Percentiles rank a stretch among this genome's conserved stretches.
Evolutionary conservation across 192 early-diverging fungal species (phyloP).

Genomic region (Oehlia diaphana): DNA sequence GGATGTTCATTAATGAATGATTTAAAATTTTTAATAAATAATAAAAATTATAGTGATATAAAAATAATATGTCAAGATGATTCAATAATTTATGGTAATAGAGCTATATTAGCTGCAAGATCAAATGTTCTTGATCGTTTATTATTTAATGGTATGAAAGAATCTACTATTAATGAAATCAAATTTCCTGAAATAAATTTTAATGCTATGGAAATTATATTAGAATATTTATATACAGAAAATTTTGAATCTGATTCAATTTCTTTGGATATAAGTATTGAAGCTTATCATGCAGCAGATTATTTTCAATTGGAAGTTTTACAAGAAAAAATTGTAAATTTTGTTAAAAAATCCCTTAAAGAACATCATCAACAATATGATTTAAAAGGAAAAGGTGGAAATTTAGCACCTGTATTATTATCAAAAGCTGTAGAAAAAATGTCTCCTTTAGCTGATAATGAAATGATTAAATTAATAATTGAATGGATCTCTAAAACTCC

Average conservation of each 20-base stretch:
- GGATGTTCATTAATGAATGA: neutral
- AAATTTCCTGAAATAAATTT: neutral
- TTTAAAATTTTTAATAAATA: neutral
- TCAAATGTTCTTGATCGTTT: neutral
- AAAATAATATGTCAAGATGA: neutral
- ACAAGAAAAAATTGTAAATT: neutral
- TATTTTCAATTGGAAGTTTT: conserved; percentile 13
- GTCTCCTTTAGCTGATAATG: neutral
- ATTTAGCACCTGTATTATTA: neutral
- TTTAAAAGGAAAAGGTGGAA: neutral
- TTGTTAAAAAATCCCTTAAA: neutral
- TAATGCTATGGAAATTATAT: neutral
- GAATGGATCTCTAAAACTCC: neutral
- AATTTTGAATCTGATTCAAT: neutral
- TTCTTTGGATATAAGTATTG: neutral
- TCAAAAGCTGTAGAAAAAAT: neutral
- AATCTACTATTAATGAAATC: neutral
- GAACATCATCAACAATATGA: neutral
- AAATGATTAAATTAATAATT: neutral
- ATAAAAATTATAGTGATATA: conserved; percentile 1
- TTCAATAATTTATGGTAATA: neutral
- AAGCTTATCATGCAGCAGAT: conserved; percentile 5
- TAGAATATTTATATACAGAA: conserved; percentile 15
- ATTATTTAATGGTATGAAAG: conserved; percentile 14
- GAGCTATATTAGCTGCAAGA: conserved; percentile 4